Evolutionary conservation across 192 early-diverging fungal species (phyloP), one percentile per base, ranked within the genome.

Genomic region (Diversispora epigaea): DNA sequence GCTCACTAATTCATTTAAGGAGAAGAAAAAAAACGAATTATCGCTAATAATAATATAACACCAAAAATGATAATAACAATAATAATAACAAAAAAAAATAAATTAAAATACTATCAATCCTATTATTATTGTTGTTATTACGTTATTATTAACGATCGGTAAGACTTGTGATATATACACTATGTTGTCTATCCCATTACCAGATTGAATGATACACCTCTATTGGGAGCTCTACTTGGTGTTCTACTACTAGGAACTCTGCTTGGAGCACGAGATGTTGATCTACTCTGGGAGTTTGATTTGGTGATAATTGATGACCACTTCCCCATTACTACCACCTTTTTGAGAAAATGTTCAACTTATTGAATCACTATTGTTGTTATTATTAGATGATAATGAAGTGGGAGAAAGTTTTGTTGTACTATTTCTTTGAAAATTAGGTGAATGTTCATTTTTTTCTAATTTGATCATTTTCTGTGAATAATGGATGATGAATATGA

Each of bases 391-490:
- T 1, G 61, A 17, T 10, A 12, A 12, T 6, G 47, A 49, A 10
- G 47, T 49, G 8, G 47, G 47, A 10, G 8, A 12, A 49, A 6
- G 6, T 10, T n/a, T n/a, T n/a, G 47, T 6, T 49, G 12, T 49
- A 1, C 8, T 10, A 49, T 52, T 52, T 52, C 50, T 52, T 52
- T 17, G 2, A 52, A 17, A 52, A 17, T 49, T 49, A 11, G 6
- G 6, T 8, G 47, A 49, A 49, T 8, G 6, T 3, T 93, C 93
- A 0, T 86, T 82, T 60, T 83, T 84, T 77, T 95, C 93, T 77
- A 95, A 95, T 8, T 91, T 85, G 32, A 86, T 83, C 88, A 94
- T 94, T 77, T 81, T 82, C 84, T 88, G 44, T 19, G 4, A 12
- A 8, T 19, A 9, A 46, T 65, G 55, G 17, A 56, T 15, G 4